Conservation (phyloP, 106 monocot species). For the Iris macrosiphon region DNA sequence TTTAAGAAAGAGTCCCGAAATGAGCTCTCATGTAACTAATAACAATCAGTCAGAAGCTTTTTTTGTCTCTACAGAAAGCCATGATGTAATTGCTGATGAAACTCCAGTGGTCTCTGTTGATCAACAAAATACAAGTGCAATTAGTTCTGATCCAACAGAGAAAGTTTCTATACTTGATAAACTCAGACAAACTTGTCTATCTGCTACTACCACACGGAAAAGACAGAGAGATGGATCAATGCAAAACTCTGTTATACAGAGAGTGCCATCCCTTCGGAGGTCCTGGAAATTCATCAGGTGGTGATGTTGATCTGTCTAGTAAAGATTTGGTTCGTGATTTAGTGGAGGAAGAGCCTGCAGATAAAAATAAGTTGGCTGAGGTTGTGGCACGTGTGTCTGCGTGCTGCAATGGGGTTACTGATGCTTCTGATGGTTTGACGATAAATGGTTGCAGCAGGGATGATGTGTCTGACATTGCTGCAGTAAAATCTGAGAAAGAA, state of each 20-base stretch:
- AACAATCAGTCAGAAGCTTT: constrained; percentile 16
- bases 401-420: background rate
- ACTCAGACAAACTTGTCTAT: constrained; percentile 38
- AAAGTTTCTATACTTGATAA: constrained; percentile 52
- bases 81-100: constrained; percentile 15
- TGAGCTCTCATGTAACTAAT: background rate
- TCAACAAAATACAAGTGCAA: constrained; percentile 17
- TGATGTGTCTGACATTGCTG: constrained; percentile 5
- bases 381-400: background rate
- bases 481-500: constrained; percentile 8
- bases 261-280: constrained; percentile 27
- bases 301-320: constrained; percentile 1
- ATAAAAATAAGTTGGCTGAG: background rate
- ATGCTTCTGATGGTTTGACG: constrained; percentile 4
- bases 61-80: constrained; percentile 8
- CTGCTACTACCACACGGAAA: constrained; percentile 32
- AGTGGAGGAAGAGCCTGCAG: constrained; percentile 7
- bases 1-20: constrained; percentile 18
- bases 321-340: constrained; percentile 9
- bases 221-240: constrained; percentile 38
- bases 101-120: constrained; percentile 8
- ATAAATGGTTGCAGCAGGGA: constrained; percentile 6
- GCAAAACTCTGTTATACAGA: constrained; percentile 26
- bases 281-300: constrained; percentile 37
- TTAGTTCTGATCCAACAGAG: constrained; percentile 23